Base-by-base conservation (phyloP, 1,284 basidiomycete genomes). In the Heterobasidion parviporum region DNA sequence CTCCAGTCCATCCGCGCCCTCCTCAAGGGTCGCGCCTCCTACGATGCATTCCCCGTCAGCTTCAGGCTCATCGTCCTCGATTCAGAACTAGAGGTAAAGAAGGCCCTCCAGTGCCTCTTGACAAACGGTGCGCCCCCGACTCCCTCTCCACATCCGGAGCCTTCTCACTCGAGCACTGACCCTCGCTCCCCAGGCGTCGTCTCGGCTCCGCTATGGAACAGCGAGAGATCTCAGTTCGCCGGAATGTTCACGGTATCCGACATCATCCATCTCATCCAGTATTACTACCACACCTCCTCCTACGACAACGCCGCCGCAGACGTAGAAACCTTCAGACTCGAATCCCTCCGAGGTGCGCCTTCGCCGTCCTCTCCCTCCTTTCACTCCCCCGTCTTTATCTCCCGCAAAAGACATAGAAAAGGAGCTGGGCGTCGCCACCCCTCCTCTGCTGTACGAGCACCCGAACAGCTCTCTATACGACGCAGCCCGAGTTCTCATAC, bases 131-230 rank as follows among this genome's bases (percentile, higher is more conserved):
- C 55, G 77, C 69, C 52, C 49, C 16, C 50, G 55, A 43, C 16
- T 43, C 36, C 41, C n/a, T 49, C 34, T 26, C 57, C 16, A 10
- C 38, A 10, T 41, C n/a, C 7, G 2, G 55, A 12, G 34, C 38
- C 54, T 53, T 34, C 34, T 52, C 53, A 35, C 50, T 52, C 54
- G 10, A 52, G 35, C 32, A n/a, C n/a, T n/a, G n/a, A 56, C 43
- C 55, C 52, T 32, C 32, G 20, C 26, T 8, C 33, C 20, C 32
- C 64, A 96, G 94, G 94, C 60, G 94, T 99, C 56, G 96, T 99
- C 6, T 98, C 96, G 5, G 97, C 97, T 3, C 96, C 97, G 3
- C 76, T 99, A n/a, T 99, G 96, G 92, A 94, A 96, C 74, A 94
- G 92, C 68, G 87, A 92, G 59, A 85, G 82, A 59, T 94, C 92